phyloP scores from a whole-genome alignment of 345 rosid species.

The Sapria himalayana region DNA sequence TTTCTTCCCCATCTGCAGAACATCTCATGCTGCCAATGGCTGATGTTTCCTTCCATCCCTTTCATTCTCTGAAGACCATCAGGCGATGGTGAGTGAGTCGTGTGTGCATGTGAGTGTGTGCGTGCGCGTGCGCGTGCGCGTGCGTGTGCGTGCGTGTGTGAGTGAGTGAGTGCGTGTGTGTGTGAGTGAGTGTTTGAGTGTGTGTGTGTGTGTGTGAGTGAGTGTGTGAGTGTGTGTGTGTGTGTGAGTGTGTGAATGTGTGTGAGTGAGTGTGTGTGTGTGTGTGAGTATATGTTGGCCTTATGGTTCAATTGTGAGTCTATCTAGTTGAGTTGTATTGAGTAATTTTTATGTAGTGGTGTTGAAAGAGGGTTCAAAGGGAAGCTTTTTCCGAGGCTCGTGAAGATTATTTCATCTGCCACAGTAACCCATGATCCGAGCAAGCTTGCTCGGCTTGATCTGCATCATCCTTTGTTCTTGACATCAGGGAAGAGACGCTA shows the following conservation, averaged over 20 bases:
- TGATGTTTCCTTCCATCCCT: slow-evolving; percentile 18
- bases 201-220: too few relatives aligned
- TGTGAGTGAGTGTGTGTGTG: too few relatives aligned
- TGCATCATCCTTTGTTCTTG: slow-evolving; percentile 85
- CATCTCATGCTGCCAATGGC: too few relatives aligned
- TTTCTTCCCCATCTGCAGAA: too few relatives aligned
- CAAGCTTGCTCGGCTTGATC: slow-evolving; percentile 80
- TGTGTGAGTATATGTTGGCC: slow-evolving; percentile 4
- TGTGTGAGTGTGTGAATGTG: too few relatives aligned
- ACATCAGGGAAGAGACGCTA: slow-evolving; percentile 60
- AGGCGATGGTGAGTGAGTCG: slow-evolving; percentile 81
- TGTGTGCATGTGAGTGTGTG: too few relatives aligned
- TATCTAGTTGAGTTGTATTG: too few relatives aligned
- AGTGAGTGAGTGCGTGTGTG: too few relatives aligned
- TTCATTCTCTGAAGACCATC: slow-evolving; percentile 48
- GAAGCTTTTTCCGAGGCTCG: slow-evolving; percentile 60
- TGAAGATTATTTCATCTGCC: slow-evolving; percentile 77
- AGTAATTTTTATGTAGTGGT: slow-evolving; percentile 34
- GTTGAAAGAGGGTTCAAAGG: slow-evolving; percentile 74
- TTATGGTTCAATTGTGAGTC: neutral
- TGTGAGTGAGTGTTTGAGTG: too few relatives aligned
- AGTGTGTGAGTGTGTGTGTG: too few relatives aligned
- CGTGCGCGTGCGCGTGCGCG: too few relatives aligned
- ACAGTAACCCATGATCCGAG: slow-evolving; percentile 92
- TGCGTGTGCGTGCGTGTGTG: too few relatives aligned